Evolutionary conservation across 805 yeast species (phyloP).

Genomic region (Metschnikowia similis): DNA sequence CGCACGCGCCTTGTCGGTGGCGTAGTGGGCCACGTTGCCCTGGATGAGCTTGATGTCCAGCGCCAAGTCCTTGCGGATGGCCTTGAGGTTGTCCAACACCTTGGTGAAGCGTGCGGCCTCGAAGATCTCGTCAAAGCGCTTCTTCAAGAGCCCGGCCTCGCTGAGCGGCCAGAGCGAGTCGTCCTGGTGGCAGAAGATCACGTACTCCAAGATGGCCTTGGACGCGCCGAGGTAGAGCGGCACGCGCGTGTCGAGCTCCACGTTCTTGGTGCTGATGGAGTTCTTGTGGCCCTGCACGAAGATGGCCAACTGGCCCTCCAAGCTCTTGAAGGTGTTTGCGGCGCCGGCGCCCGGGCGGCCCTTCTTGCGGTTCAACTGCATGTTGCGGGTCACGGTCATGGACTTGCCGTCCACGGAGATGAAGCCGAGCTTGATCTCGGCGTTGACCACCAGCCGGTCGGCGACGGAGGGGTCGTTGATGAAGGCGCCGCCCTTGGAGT

Average conservation of each 20-base stretch:
- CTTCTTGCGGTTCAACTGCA: constrained; percentile 63
- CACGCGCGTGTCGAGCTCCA: constrained; percentile 77
- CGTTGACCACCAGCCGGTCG: constrained; percentile 73
- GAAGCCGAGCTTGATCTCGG: constrained; percentile 87
- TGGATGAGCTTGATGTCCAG: constrained; percentile 71
- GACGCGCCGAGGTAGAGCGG: constrained; percentile 87
- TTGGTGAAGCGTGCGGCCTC: constrained; percentile 92
- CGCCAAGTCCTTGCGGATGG: constrained; percentile 70
- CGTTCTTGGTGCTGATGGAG: constrained; percentile 73
- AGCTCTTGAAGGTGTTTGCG: constrained; percentile 68
- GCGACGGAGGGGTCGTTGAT: constrained; percentile 85
- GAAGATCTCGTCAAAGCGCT: constrained; percentile 92
- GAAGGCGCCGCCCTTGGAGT: constrained; percentile 93
- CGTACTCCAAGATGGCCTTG: constrained; percentile 81
- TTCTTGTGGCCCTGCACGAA: constrained; percentile 63
- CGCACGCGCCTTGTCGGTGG: constrained; percentile 71
- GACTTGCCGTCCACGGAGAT: constrained; percentile 64
- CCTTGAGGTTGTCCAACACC: constrained; percentile 76
- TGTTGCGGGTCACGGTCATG: constrained; percentile 83
- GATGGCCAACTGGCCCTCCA: constrained; percentile 82
- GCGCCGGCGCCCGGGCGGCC: constrained; percentile 29
- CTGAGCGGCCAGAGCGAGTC: constrained; percentile 95
- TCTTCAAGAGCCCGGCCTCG: constrained; percentile 85
- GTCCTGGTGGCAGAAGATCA: constrained; percentile 95
- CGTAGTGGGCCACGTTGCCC: constrained; percentile 73